phyloP scores from a whole-genome alignment of 2,329 filamentous ascomycete genomes.

The Didymella lethalis region DNA sequence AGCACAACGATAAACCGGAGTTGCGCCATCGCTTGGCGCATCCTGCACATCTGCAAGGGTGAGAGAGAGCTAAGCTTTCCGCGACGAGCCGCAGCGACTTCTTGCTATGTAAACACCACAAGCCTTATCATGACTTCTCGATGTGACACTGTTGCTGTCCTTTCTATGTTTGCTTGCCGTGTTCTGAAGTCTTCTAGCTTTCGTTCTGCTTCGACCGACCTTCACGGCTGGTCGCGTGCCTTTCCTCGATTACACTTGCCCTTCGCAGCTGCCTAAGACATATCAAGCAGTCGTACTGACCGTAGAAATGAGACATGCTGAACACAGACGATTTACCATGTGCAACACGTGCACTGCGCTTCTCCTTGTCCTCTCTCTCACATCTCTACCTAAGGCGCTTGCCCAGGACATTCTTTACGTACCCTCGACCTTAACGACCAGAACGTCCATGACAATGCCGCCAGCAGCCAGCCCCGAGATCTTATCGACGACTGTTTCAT shows the following conservation, averaged over 20 bases:
- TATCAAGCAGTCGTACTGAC: not conserved
- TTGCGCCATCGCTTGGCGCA: slow-evolving; percentile 31
- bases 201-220: not conserved
- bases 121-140: not conserved
- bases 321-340: not conserved
- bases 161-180: not conserved
- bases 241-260: not conserved
- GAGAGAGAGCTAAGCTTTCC: slow-evolving; percentile 13
- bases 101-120: not conserved
- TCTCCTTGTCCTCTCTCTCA: not conserved
- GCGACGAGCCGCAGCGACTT: slow-evolving; percentile 5
- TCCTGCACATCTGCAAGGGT: slow-evolving; percentile 2
- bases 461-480: not conserved
- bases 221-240: not conserved
- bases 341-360: not conserved
- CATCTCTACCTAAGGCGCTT: not conserved
- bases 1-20: slow-evolving; percentile 8
- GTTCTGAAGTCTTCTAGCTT: not conserved
- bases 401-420: slow-evolving; percentile 1
- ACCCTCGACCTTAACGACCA: not conserved
- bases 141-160: not conserved
- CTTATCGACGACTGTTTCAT: not conserved
- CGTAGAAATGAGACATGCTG: slow-evolving; percentile 2
- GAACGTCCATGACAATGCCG: slow-evolving; percentile 11
- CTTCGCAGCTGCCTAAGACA: slow-evolving; percentile 5